These are phyloP conservation scores for Colletotrichum cereale DNA, from an alignment of 2,329 filamentous ascomycete genomes.

Conservation along the genomic window DNA sequence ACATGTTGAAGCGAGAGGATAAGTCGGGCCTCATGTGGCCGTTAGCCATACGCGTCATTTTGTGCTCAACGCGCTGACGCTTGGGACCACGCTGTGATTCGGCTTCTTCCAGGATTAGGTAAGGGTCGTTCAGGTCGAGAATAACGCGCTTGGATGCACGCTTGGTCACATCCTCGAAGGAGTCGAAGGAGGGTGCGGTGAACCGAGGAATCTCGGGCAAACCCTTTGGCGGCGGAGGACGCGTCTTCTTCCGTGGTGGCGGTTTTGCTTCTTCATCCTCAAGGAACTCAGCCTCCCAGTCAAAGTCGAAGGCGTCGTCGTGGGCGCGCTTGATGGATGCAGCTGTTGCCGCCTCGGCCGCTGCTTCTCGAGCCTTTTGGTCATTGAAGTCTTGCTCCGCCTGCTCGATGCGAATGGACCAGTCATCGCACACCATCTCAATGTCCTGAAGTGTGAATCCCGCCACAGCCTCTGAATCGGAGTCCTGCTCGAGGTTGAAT, in stretches of 20 bases:
- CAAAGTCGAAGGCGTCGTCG: conserved; percentile 59
- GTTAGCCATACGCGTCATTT: conserved; percentile 75
- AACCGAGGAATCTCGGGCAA: conserved; percentile 70
- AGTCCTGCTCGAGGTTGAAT: conserved; percentile 64
- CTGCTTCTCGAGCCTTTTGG: conserved; percentile 47
- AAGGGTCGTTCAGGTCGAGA: conserved; percentile 89
- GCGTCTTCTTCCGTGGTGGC: conserved; percentile 73
- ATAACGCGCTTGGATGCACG: conserved; percentile 82
- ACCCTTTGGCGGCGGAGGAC: conserved; percentile 71
- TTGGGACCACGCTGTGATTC: conserved; percentile 74
- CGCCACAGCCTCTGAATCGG: conserved; percentile 75
- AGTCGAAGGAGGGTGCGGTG: conserved; percentile 79
- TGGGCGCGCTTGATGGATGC: conserved; percentile 41
- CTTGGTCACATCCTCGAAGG: conserved; percentile 80
- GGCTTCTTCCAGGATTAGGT: conserved; percentile 84
- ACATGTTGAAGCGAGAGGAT: conserved; percentile 90
- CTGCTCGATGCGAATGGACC: conserved; percentile 74
- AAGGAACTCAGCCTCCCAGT: conserved; percentile 73
- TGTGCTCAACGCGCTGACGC: conserved; percentile 66
- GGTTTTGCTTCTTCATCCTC: conserved; percentile 60
- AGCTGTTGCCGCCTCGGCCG: conserved; percentile 42
- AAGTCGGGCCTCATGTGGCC: conserved; percentile 80
- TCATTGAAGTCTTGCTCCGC: conserved; percentile 55
- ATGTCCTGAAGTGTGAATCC: conserved; percentile 85
- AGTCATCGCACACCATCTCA: conserved; percentile 87